Evolutionary conservation across 306 rosid genomes (phyloP), one percentile per base, ranked within the genome.

Genomic region (Prosopis cineraria): DNA sequence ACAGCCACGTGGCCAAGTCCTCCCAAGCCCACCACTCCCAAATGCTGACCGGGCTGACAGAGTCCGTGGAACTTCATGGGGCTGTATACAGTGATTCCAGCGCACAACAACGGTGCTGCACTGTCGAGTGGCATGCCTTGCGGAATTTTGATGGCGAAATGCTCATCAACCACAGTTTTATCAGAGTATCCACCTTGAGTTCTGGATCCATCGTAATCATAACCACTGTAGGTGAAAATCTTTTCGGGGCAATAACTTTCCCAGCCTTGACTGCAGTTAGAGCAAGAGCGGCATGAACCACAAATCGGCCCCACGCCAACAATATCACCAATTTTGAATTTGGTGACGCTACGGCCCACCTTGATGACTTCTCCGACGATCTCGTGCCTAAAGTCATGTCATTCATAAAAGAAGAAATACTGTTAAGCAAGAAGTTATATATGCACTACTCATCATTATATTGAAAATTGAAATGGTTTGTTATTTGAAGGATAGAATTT

Each of bases 131-230:
- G 82, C 10, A 84, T 27, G 20, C 43, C 25, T 0, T 80, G 60
- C 0, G 84, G 82, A 7, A 84, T 76, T 16, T 44, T 60, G 36
- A 72, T 2, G 0, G 71, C 78, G 64, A 70, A 83, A 63, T 65
- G 59, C 39, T 83, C 75, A 20, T 83, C 67, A 7, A 75, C 48
- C 25, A 84, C 84, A 74, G 73, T 79, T 13, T 29, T 24, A 65
- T 84, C 76, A 3, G 87, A 79, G 71, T 74, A 79, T 1, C 81
- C 78, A 19, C 87, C 87, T 1, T 83, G 75, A 0, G 81, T 83
- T 36, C 52, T 48, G 13, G 84, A 72, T 67, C 80, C 78, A 6
- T 84, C 85, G 3, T 2, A 4, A 72, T 80, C 76, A 27, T 30
- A 58, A 6, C 9, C 31, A 6, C 72, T 72, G 10, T 76, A 84